Conservation (phyloP, 441 rosid genomes). For the Erodium trifolium region DNA sequence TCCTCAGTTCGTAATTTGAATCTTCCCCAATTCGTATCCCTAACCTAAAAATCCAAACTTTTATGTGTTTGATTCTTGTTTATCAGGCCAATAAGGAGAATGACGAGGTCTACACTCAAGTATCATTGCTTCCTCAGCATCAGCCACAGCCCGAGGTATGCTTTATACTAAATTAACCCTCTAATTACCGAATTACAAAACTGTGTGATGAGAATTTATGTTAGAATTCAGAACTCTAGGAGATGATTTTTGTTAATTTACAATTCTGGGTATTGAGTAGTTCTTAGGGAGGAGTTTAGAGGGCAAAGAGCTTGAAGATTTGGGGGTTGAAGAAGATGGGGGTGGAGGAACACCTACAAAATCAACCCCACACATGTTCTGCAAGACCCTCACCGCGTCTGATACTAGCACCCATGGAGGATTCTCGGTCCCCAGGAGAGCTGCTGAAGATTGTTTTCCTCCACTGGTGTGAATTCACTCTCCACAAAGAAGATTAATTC, state of each 20-base stretch:
- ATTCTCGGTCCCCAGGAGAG: slow-evolving; percentile 81
- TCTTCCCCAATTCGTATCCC: background rate
- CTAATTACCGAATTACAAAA: no score
- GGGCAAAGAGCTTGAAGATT: slow-evolving; percentile 37
- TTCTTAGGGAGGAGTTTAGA: slow-evolving; percentile 39
- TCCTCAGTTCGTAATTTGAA: background rate
- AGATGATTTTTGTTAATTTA: no score
- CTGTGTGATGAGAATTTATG: no score
- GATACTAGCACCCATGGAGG: slow-evolving; percentile 79
- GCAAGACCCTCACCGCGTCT: slow-evolving; percentile 41
- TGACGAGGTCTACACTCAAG: slow-evolving; percentile 88
- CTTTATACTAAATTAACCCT: background rate
- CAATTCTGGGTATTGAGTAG: slow-evolving; percentile 22
- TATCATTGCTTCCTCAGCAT: slow-evolving; percentile 74
- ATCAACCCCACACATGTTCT: slow-evolving; percentile 80
- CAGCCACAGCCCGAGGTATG: slow-evolving; percentile 49
- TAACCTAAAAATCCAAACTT: no score
- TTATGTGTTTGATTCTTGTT: background rate
- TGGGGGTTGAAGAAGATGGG: slow-evolving; percentile 37
- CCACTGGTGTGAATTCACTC: slow-evolving; percentile 43
- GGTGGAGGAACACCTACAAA: slow-evolving; percentile 46
- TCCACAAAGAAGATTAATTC: background rate
- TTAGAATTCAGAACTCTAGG: no score
- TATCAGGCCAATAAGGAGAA: slow-evolving; percentile 80
- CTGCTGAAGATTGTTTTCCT: slow-evolving; percentile 87